Conservation (phyloP, 371 early-diverging fungal species). For the Fennellomyces sp. region DNA sequence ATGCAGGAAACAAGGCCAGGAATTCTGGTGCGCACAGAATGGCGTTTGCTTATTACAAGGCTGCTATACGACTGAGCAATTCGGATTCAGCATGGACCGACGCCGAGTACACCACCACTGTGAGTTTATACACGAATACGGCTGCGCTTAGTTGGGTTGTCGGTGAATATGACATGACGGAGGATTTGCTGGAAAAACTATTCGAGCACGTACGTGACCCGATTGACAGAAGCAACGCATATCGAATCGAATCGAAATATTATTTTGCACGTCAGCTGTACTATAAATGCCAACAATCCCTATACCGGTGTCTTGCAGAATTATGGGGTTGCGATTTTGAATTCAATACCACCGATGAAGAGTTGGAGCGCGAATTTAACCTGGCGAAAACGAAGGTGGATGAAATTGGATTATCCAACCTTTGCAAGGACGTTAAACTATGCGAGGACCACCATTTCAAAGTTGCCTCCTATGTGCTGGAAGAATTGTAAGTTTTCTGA, state of each 20-base stretch:
- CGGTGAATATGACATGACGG: slow-evolving; percentile 35
- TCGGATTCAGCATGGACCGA: slow-evolving; percentile 20
- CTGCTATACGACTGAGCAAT: slow-evolving; percentile 29
- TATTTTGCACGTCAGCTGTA: slow-evolving; percentile 40
- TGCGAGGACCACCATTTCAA: slow-evolving; percentile 31
- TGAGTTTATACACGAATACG: slow-evolving; percentile 34
- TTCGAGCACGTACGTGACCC: slow-evolving; percentile 32
- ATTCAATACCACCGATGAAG: slow-evolving; percentile 13
- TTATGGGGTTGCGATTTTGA: slow-evolving; percentile 24
- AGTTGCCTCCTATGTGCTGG: slow-evolving; percentile 30
- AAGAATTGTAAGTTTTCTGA: slow-evolving; percentile 37
- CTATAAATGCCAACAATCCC: slow-evolving; percentile 22
- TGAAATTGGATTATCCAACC: slow-evolving; percentile 18
- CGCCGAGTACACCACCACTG: slow-evolving; percentile 21
- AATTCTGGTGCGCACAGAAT: slow-evolving; percentile 46
- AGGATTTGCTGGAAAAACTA: slow-evolving; percentile 24
- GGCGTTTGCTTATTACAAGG: slow-evolving; percentile 35
- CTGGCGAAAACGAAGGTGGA: slow-evolving; percentile 14
- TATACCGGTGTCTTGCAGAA: slow-evolving; percentile 33
- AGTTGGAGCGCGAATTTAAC: slow-evolving; percentile 21
- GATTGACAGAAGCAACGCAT: slow-evolving; percentile 36
- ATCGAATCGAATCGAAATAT: slow-evolving; percentile 41
- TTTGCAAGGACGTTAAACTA: slow-evolving; percentile 8
- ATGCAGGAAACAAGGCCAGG: slow-evolving; percentile 39
- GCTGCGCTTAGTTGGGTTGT: slow-evolving; percentile 42